Evolutionary conservation across 179 eudicot genomes (phyloP).

Genomic region (Spinacia oleracea): DNA sequence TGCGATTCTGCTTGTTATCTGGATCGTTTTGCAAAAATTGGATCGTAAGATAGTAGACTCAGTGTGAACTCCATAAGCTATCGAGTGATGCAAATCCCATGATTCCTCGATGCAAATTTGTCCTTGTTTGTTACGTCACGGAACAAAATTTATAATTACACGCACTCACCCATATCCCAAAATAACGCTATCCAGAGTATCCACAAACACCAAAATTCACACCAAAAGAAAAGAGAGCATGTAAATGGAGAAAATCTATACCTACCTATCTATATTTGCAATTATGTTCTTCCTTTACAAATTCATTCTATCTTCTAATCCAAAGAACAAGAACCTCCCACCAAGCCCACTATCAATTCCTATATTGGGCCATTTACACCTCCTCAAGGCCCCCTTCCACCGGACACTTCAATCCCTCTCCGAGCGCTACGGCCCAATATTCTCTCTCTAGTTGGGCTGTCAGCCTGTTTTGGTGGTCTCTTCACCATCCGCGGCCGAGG

Average conservation of each 20-base stretch:
- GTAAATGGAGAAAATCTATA: not conserved
- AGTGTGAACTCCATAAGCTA: not conserved
- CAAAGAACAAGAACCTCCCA: constrained; percentile 26
- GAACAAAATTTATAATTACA: not conserved
- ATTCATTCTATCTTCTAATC: not conserved
- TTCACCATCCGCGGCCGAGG: constrained; percentile 18
- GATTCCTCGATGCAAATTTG: too few relatives aligned
- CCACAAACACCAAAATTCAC: not conserved
- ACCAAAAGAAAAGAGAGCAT: not conserved
- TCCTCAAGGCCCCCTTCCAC: constrained; percentile 38
- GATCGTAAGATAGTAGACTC: too few relatives aligned
- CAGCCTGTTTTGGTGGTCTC: constrained; percentile 20
- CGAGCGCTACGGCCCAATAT: constrained; percentile 27
- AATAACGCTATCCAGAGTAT: not conserved
- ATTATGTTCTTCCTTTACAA: not conserved
- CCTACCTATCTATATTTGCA: not conserved
- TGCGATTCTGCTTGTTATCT: too few relatives aligned
- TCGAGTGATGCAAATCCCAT: not conserved
- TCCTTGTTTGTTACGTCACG: not conserved
- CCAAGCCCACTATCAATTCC: constrained; percentile 44
- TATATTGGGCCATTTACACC: constrained; percentile 46
- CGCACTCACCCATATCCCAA: not conserved
- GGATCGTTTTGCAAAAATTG: too few relatives aligned
- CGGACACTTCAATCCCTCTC: constrained; percentile 27
- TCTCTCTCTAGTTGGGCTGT: constrained; percentile 23